Evolutionary conservation across 805 yeast genomes (phyloP), one percentile per base, ranked within the genome.

Genomic region (Ogataea trehalophila): DNA sequence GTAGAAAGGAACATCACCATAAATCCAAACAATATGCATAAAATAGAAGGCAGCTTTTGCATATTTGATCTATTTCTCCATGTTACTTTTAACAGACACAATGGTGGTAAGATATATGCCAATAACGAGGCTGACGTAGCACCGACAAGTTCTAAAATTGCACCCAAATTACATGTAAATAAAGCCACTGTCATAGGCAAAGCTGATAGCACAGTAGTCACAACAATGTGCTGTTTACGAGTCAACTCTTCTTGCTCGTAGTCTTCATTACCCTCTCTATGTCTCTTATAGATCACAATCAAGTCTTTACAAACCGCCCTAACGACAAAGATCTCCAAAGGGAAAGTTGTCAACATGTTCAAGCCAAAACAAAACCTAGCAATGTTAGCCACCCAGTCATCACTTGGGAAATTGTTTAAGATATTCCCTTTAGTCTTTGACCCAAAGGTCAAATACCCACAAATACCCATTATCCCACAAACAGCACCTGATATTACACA

Each of bases 341-440:
- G 98, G 54, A 87, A 83, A 0, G 97, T 90, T 0, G 97, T 90
- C 43, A 90, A 71, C 97, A 90, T 90, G 60, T 90, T 90, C 58
- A 90, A 72, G 0, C 97, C 97, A 63, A 90, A 90, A 56, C 96
- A 87, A 53, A 91, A 78, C 45, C 98, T 75, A 0, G 98, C 97
- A 35, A 92, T 70, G 57, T 91, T 92, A 41, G 87, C 87, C 66
- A 85, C 72, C 52, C 75, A 66, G 60, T 90, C 96, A 60, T 79
- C 76, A 42, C 80, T 73, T 6, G 88, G 86, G 65, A 92, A 92
- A 64, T 91, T 92, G 68, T 92, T 92, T 47, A 91, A 71, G 33
- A 92, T 76, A 59, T 91, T 92, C 7, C 97, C 97, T 62, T 85
- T 85, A 1, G 96, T 88, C 40, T 76, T 74, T 51, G 80, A 80